Conservation (phyloP, 2,329 filamentous ascomycete genomes). For the Cladosporium sp. region DNA sequence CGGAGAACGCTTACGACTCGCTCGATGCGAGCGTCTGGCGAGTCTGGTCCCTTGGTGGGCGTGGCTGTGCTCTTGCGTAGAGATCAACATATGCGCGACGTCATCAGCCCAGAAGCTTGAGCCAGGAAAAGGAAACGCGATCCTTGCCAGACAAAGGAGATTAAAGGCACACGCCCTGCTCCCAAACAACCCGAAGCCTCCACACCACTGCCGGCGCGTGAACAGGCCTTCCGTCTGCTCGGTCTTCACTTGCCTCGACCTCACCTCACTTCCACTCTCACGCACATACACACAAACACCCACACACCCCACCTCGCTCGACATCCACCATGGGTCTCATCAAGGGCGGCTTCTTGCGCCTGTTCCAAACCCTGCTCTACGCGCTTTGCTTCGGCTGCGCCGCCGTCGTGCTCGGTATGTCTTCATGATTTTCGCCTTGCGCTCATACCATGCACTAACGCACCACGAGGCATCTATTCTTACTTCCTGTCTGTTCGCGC, state of each 20-base stretch:
- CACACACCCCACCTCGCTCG: too few species aligned
- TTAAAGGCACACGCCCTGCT: slow-evolving; percentile 3
- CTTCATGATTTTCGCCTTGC: background rate
- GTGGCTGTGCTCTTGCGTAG: background rate
- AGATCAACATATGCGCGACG: background rate
- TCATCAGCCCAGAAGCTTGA: background rate
- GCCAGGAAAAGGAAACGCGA: background rate
- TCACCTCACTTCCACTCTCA: background rate
- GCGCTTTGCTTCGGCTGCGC: slow-evolving; percentile 68
- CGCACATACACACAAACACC: background rate
- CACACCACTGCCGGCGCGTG: background rate
- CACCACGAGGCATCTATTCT: slow-evolving; percentile 47
- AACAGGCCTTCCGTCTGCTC: background rate
- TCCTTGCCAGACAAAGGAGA: background rate
- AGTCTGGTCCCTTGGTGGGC: background rate
- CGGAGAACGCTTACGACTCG: too few species aligned
- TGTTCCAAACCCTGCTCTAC: slow-evolving; percentile 66
- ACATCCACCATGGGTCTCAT: slow-evolving; percentile 30
- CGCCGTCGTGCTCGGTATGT: slow-evolving; percentile 59
- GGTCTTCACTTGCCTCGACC: background rate
- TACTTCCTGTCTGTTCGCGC: slow-evolving; percentile 76
- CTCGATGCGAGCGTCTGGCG: too few species aligned
- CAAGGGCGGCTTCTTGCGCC: slow-evolving; percentile 61
- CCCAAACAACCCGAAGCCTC: slow-evolving; percentile 8
- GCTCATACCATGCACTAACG: background rate